Evolutionary conservation across 345 rosid genomes (phyloP).

Genomic region (Aquilaria yunnanensis): DNA sequence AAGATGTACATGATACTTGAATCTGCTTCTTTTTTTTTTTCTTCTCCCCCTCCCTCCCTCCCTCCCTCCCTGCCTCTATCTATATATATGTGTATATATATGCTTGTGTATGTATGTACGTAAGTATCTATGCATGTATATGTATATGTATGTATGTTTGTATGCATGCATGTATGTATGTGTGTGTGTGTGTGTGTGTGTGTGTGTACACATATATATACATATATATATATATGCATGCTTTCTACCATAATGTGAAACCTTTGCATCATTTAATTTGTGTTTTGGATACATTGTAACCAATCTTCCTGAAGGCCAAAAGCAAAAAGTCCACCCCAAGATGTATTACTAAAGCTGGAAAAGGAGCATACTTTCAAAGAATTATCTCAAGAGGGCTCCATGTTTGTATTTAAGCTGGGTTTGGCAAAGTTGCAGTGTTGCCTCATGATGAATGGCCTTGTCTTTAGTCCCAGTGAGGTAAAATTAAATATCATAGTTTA

Average conservation of each 20-base stretch:
- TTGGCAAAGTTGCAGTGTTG: slow-evolving; percentile 59
- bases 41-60: neutral
- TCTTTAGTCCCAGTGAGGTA: slow-evolving; percentile 85
- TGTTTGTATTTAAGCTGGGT: slow-evolving; percentile 88
- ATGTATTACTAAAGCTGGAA: slow-evolving; percentile 70
- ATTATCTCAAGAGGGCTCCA: slow-evolving; percentile 60
- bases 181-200: no score
- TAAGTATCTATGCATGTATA: no score
- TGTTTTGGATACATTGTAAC: slow-evolving; percentile 1
- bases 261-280: neutral
- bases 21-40: neutral
- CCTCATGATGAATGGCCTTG: slow-evolving; percentile 96
- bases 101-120: no score
- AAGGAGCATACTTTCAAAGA: slow-evolving; percentile 59
- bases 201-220: no score
- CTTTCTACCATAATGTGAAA: no score
- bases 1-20: no score
- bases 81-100: no score
- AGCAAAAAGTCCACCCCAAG: slow-evolving; percentile 80
- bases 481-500: neutral
- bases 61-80: neutral
- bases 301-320: slow-evolving; percentile 47
- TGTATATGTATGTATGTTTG: no score
- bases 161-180: no score
- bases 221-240: no score